Evolutionary conservation across 1,284 basidiomycete species (phyloP).

Genomic region (Fereydounia khargensis): DNA sequence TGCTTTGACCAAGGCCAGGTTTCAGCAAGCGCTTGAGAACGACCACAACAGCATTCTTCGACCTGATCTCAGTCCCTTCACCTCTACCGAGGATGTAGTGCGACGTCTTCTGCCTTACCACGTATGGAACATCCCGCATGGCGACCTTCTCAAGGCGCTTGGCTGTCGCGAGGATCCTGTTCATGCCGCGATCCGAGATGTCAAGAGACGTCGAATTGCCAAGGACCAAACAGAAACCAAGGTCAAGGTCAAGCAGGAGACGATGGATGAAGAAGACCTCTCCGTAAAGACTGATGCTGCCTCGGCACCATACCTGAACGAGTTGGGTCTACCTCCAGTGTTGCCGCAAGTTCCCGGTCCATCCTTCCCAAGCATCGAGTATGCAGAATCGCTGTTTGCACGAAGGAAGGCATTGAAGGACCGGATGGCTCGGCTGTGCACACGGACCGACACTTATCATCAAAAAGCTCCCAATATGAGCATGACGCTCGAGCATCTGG

Average conservation of each 20-base stretch:
- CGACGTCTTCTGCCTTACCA: slow-evolving; percentile 49
- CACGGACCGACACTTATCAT: slow-evolving; percentile 20
- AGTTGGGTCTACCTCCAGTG: slow-evolving; percentile 15
- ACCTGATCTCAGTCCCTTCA: slow-evolving; percentile 45
- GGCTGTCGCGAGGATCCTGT: slow-evolving; percentile 18
- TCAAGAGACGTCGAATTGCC: slow-evolving; percentile 21
- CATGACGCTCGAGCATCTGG: slow-evolving; percentile 36
- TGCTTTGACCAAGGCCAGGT: neutral
- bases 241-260: neutral
- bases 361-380: slow-evolving; percentile 25
- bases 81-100: slow-evolving; percentile 37
- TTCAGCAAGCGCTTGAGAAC: slow-evolving; percentile 2
- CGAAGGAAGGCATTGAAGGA: slow-evolving; percentile 16
- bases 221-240: neutral
- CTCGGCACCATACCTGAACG: slow-evolving; percentile 3
- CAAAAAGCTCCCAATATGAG: slow-evolving; percentile 25
- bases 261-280: neutral
- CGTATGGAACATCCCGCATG: slow-evolving; percentile 49
- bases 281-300: neutral
- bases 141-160: slow-evolving; percentile 28
- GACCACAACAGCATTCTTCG: slow-evolving; percentile 40
- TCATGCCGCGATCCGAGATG: slow-evolving; percentile 8
- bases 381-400: slow-evolving; percentile 24
- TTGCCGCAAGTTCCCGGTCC: slow-evolving; percentile 18
- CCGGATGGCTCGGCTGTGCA: slow-evolving; percentile 25